These are phyloP conservation scores for Wickerhamiella alocasiicola DNA, from an alignment of 805 yeast species.

Conservation along the genomic window DNA sequence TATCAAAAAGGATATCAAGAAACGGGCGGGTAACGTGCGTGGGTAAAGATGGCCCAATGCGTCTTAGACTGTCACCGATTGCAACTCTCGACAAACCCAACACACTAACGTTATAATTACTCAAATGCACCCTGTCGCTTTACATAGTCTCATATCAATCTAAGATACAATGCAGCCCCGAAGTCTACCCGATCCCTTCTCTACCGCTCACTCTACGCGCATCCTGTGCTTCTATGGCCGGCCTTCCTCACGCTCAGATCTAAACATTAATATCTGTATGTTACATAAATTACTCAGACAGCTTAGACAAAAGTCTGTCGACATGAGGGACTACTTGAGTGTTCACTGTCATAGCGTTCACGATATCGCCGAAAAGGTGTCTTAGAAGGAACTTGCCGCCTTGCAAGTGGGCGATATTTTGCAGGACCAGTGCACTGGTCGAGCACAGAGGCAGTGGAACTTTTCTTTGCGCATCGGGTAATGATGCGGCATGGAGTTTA, in stretches of 20 bases:
- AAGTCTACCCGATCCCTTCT: no score
- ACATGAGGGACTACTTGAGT: slow-evolving; percentile 19
- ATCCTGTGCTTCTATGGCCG: no score
- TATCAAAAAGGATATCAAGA: slow-evolving; percentile 6
- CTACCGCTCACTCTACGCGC: no score
- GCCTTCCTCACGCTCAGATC: no score
- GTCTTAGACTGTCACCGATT: no score
- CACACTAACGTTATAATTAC: no score
- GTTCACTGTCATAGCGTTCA: slow-evolving; percentile 20
- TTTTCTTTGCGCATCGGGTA: slow-evolving; percentile 12
- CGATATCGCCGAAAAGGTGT: slow-evolving; percentile 17
- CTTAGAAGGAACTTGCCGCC: slow-evolving; percentile 20
- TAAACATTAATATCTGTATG: neutral
- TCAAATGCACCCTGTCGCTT: no score
- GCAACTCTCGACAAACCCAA: no score
- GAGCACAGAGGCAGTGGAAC: slow-evolving; percentile 25
- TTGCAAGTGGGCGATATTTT: slow-evolving; percentile 26
- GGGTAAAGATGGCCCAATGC: no score
- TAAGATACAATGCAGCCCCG: no score
- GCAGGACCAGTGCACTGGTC: slow-evolving; percentile 28
- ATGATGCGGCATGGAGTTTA: slow-evolving; percentile 6
- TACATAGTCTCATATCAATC: no score
- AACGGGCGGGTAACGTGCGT: no score
- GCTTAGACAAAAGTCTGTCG: slow-evolving; percentile 20
- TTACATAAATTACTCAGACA: neutral